These are phyloP conservation scores for Lepidium didymum DNA, from an alignment of 345 rosid species.

Conservation along the genomic window DNA sequence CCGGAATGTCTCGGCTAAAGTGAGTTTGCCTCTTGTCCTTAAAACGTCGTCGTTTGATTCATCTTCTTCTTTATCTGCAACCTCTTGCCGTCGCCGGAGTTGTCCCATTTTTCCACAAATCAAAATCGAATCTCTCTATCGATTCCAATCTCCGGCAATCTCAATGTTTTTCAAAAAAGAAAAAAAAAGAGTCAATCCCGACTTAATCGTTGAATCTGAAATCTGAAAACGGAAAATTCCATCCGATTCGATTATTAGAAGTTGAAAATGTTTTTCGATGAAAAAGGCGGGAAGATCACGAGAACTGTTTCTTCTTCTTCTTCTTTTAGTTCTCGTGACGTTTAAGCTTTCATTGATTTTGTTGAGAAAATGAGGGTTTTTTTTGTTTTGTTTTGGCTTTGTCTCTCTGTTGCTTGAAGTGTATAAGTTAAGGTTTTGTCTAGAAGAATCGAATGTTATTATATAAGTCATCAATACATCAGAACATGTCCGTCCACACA, in stretches of 20 bases:
- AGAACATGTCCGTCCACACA: background rate
- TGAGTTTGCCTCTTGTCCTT: constrained; percentile 40
- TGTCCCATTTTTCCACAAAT: constrained; percentile 1
- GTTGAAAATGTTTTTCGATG: background rate
- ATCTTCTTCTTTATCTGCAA: constrained; percentile 30
- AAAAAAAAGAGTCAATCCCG: background rate
- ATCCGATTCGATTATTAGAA: background rate
- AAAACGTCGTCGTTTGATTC: constrained; percentile 33
- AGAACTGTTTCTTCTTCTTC: background rate
- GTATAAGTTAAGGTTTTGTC: constrained; percentile 2
- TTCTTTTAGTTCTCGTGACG: background rate
- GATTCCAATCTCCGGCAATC: background rate
- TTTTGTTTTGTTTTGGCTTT: background rate
- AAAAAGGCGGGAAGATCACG: constrained; percentile 22
- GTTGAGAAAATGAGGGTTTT: background rate
- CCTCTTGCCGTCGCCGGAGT: constrained; percentile 24
- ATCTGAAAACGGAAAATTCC: background rate
- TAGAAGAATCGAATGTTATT: background rate
- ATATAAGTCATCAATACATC: background rate
- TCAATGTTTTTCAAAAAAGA: too few species aligned
- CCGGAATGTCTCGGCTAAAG: constrained; percentile 39
- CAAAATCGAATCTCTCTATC: background rate
- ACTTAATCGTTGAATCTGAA: background rate
- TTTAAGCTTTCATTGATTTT: background rate
- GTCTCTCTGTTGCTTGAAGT: background rate